phyloP scores from a whole-genome alignment of 1,284 basidiomycete genomes.

The Microbotryomycetes sp. region DNA sequence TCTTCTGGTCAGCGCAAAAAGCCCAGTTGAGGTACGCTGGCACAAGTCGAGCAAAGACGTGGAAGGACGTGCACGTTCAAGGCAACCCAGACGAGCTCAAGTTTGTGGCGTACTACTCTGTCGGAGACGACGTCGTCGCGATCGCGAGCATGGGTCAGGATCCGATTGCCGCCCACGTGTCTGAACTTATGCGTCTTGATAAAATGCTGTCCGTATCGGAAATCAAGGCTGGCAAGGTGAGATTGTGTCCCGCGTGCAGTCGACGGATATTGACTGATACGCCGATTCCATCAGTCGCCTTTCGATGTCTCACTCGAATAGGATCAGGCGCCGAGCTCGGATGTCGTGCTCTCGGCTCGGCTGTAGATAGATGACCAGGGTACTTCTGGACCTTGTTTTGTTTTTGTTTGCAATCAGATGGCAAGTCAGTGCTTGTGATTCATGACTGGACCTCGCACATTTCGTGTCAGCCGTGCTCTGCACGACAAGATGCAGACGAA shows the following conservation, averaged over 20 bases:
- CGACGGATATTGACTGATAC: background rate
- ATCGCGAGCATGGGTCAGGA: conserved; percentile 57
- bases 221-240: conserved; percentile 52
- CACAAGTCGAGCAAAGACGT: conserved; percentile 41
- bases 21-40: conserved; percentile 77
- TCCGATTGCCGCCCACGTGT: conserved; percentile 63
- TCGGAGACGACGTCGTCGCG: conserved; percentile 67
- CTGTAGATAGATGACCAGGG: background rate
- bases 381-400: no score
- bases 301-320: conserved; percentile 15
- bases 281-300: conserved; percentile 2
- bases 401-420: no score
- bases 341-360: background rate
- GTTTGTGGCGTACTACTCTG: conserved; percentile 82
- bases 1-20: conserved; percentile 75
- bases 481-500: no score
- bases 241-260: conserved; percentile 3
- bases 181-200: conserved; percentile 68
- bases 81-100: conserved; percentile 73
- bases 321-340: background rate
- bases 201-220: conserved; percentile 75
- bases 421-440: no score
- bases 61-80: conserved; percentile 65
- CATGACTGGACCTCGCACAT: no score
- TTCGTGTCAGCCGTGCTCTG: no score